Evolutionary conservation across 192 early-diverging fungal genomes (phyloP).

Genomic region (Coemansia guatemalensis): DNA sequence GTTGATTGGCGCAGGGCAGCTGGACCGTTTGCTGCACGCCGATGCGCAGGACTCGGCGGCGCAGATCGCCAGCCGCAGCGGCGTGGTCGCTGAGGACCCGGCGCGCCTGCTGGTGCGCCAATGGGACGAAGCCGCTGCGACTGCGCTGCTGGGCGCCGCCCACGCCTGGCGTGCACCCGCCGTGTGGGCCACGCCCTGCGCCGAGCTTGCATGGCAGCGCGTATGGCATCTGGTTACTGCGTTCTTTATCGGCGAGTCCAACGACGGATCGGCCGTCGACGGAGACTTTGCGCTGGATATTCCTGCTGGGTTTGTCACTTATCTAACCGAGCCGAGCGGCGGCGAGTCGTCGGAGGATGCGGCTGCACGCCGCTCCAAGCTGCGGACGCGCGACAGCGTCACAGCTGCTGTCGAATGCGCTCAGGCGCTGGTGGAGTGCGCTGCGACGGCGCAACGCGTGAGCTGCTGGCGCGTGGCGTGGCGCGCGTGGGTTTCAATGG

Average conservation of each 20-base stretch:
- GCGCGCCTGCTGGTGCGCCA: slow-evolving; percentile 23
- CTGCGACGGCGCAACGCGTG: neutral
- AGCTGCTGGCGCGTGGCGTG: slow-evolving; percentile 30
- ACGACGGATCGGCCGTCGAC: neutral
- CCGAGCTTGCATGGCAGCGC: slow-evolving; percentile 21
- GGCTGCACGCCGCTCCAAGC: neutral
- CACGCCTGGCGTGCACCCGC: slow-evolving; percentile 18
- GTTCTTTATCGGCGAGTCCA: slow-evolving; percentile 15
- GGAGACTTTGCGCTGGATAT: neutral
- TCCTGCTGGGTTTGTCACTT: neutral
- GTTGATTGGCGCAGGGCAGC: neutral
- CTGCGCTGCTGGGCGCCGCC: slow-evolving; percentile 33
- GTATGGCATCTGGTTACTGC: slow-evolving; percentile 26
- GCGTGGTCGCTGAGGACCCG: slow-evolving; percentile 46
- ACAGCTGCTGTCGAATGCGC: slow-evolving; percentile 26
- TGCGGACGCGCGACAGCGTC: slow-evolving; percentile 33
- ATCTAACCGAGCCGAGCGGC: neutral
- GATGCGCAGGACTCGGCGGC: slow-evolving; percentile 11
- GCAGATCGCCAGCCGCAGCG: slow-evolving; percentile 28
- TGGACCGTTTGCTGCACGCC: slow-evolving; percentile 14
- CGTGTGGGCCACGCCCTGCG: slow-evolving; percentile 13
- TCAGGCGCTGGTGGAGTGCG: slow-evolving; percentile 8
- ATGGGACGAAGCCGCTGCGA: slow-evolving; percentile 51
- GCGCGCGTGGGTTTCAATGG: slow-evolving; percentile 33
- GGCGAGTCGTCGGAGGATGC: neutral